A percentile compares a stretch with the other conserved stretches of the same genome.
phyloP scores from a whole-genome alignment of 257 asterid genomes.

The Nicotiana otophora region DNA sequence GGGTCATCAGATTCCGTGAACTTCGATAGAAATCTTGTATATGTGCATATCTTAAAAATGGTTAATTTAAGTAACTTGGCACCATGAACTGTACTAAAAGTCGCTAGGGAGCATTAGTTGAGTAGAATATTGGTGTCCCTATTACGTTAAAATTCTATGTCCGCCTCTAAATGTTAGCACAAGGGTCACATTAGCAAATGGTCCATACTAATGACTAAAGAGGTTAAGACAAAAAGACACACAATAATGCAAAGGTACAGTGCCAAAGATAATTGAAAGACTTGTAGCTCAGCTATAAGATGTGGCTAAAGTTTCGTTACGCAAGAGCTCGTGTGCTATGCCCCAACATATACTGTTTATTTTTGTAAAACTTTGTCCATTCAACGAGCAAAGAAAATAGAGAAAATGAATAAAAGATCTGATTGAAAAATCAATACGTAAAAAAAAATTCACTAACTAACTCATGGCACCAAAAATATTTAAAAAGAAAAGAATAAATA shows the following conservation, averaged over 20 bases:
- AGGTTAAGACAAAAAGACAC: not conserved
- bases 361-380: conserved; percentile 1
- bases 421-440: not conserved
- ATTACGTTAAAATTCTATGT: not conserved
- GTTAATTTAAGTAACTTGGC: too few species aligned
- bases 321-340: not conserved
- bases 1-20: too few species aligned
- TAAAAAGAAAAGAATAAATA: too few species aligned
- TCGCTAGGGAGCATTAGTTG: too few species aligned
- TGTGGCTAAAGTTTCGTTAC: not conserved
- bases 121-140: too few species aligned
- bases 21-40: too few species aligned
- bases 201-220: conserved; percentile 3
- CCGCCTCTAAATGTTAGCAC: not conserved
- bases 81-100: too few species aligned
- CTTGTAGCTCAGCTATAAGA: not conserved
- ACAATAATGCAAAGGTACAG: conserved; percentile 1
- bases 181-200: not conserved
- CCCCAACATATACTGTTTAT: not conserved
- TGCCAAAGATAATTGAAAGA: conserved; percentile 2
- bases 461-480: too few species aligned
- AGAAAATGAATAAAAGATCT: not conserved
- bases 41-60: too few species aligned
- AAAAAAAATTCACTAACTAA: too few species aligned
- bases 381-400: not conserved